Evolutionary conservation across 805 yeast genomes (phyloP).

Genomic region (Yamadazyma ubonensis): DNA sequence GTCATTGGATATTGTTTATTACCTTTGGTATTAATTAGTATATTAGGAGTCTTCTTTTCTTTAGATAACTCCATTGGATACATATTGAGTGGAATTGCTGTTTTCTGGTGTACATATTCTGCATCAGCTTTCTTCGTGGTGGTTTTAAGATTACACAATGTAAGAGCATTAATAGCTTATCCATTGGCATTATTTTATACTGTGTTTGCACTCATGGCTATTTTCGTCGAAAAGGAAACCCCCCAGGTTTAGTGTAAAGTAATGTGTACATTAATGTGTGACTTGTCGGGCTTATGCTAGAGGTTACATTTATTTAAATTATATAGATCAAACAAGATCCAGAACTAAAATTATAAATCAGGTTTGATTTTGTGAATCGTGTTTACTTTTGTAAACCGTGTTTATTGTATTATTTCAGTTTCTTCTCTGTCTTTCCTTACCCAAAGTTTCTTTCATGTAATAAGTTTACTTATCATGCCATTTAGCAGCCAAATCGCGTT

Average conservation of each 20-base stretch:
- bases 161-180: constrained; percentile 87
- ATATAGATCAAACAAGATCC: too few relatives aligned
- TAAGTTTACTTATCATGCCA: too few relatives aligned
- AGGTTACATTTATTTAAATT: too few relatives aligned
- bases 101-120: constrained; percentile 88
- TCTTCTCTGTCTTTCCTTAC: too few relatives aligned
- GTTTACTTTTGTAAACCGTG: too few relatives aligned
- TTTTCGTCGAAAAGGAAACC: constrained; percentile 56
- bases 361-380: too few relatives aligned
- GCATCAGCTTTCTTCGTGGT: constrained; percentile 92
- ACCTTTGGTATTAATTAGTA: constrained; percentile 80
- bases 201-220: constrained; percentile 93
- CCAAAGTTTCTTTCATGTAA: too few relatives aligned
- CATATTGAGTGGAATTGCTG: constrained; percentile 59
- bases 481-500: neutral
- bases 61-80: constrained; percentile 79
- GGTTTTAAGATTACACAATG: constrained; percentile 77
- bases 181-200: constrained; percentile 89
- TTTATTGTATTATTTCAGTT: too few relatives aligned
- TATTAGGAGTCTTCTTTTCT: constrained; percentile 61
- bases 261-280: neutral
- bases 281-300: too few relatives aligned
- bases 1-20: constrained; percentile 91
- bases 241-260: neutral
- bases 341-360: too few relatives aligned